A percentile compares a stretch with the other conserved stretches of the same genome.
These are phyloP conservation scores for Podospora pseudocomata DNA, from an alignment of 495 filamentous ascomycete genomes.

Conservation along the genomic window DNA sequence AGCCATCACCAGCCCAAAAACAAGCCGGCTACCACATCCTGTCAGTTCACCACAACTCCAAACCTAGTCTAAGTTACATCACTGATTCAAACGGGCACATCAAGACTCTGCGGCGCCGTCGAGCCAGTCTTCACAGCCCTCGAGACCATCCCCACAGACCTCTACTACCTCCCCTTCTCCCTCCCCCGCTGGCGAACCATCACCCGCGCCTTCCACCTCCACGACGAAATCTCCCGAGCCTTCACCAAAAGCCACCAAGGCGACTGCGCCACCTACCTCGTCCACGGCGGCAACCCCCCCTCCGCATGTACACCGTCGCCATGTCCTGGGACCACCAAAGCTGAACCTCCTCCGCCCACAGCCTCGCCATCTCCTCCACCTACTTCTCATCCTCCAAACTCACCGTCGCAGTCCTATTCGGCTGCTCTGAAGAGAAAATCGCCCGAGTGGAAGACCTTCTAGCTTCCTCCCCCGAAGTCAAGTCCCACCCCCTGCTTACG, in stretches of 20 bases:
- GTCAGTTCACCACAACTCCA: too few relatives aligned
- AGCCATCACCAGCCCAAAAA: too few relatives aligned
- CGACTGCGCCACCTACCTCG: not conserved
- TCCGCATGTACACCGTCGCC: not conserved
- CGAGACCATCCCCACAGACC: too few relatives aligned
- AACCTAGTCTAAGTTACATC: too few relatives aligned
- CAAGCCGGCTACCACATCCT: too few relatives aligned
- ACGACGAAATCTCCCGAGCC: not conserved
- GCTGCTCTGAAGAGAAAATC: not conserved
- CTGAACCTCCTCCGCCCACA: not conserved
- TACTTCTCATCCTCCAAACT: not conserved
- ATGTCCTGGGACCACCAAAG: not conserved
- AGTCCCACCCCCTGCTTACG: conserved; percentile 18
- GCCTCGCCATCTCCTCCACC: not conserved
- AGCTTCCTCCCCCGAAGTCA: conserved; percentile 9
- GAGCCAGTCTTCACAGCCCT: too few relatives aligned
- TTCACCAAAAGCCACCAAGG: not conserved
- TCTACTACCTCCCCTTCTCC: not conserved
- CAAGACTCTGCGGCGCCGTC: too few relatives aligned
- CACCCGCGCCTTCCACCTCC: not conserved
- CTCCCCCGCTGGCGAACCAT: not conserved
- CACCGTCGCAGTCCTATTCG: not conserved
- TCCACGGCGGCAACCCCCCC: not conserved
- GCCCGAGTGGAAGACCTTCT: conserved; percentile 2
- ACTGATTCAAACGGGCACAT: too few relatives aligned